phyloP scores from a whole-genome alignment of 306 rosid species.

The Phaseolus lunatus region DNA sequence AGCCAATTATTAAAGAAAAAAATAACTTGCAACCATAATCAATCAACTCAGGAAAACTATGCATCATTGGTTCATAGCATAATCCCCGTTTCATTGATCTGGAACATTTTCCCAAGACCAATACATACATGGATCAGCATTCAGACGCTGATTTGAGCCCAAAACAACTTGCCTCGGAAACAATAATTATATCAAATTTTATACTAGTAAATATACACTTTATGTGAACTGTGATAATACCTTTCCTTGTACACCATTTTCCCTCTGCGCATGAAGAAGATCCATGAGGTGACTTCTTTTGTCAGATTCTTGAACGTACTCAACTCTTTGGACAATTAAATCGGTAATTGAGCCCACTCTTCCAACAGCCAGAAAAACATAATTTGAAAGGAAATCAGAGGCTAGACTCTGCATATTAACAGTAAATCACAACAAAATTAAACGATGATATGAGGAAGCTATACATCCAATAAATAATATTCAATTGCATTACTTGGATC shows the following conservation, averaged over 20 bases:
- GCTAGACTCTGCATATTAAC: conserved; percentile 88
- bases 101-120: not conserved
- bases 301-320: conserved; percentile 92
- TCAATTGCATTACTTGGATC: not conserved
- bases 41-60: conserved; percentile 10
- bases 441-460: conserved; percentile 11
- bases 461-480: conserved; percentile 18
- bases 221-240: conserved; percentile 52
- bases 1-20: not conserved
- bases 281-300: conserved; percentile 99
- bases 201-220: conserved; percentile 23
- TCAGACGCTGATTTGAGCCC: not conserved
- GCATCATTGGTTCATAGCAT: not conserved
- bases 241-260: conserved; percentile 86
- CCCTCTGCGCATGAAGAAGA: conserved; percentile 98
- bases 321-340: conserved; percentile 96
- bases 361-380: conserved; percentile 95
- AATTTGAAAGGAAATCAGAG: conserved; percentile 88
- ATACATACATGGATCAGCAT: not conserved
- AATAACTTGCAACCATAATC: conserved; percentile 4
- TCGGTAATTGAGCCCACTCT: conserved; percentile 99
- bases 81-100: not conserved
- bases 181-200: not conserved
- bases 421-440: conserved; percentile 38
- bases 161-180: not conserved